These are phyloP conservation scores for Alternaria ventricosa DNA, from an alignment of 2,329 filamentous ascomycete species.

Conservation along the genomic window DNA sequence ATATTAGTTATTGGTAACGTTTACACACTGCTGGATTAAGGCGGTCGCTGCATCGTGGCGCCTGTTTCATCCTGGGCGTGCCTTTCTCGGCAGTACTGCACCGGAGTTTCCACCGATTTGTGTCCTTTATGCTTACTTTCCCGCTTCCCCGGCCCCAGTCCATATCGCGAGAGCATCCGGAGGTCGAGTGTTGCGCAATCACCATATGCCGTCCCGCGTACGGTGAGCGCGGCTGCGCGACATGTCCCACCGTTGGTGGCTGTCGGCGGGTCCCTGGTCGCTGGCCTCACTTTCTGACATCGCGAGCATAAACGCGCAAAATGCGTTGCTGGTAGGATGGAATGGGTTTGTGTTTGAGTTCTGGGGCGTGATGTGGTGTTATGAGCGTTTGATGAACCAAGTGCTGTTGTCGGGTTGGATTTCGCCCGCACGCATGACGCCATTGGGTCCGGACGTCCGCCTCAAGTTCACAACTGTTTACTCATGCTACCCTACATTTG, in stretches of 20 bases:
- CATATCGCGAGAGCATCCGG: slow-evolving; percentile 14
- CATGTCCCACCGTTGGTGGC: slow-evolving; percentile 12
- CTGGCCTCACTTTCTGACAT: not conserved
- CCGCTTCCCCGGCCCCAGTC: slow-evolving; percentile 24
- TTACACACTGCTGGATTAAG: slow-evolving; percentile 1
- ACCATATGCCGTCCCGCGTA: slow-evolving; percentile 14
- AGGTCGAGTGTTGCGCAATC: slow-evolving; percentile 25
- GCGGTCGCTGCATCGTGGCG: slow-evolving; percentile 6
- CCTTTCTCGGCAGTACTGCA: slow-evolving; percentile 13
- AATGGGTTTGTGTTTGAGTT: not conserved
- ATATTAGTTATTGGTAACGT: slow-evolving; percentile 2
- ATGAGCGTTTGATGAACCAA: not conserved
- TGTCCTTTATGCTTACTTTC: slow-evolving; percentile 13
- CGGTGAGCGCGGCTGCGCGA: slow-evolving; percentile 14
- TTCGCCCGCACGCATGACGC: not conserved
- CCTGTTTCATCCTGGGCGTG: slow-evolving; percentile 10
- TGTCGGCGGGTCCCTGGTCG: not conserved
- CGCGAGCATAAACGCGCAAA: not conserved
- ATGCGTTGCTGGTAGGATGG: not conserved
- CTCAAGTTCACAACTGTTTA: not conserved
- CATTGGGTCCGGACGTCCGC: not conserved
- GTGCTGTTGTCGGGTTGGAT: not conserved
- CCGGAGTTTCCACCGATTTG: slow-evolving; percentile 14
- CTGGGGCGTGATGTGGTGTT: not conserved
- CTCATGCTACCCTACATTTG: not conserved